Base-by-base conservation (phyloP, 768 basidiomycete genomes). In the Pholiota conissans region DNA sequence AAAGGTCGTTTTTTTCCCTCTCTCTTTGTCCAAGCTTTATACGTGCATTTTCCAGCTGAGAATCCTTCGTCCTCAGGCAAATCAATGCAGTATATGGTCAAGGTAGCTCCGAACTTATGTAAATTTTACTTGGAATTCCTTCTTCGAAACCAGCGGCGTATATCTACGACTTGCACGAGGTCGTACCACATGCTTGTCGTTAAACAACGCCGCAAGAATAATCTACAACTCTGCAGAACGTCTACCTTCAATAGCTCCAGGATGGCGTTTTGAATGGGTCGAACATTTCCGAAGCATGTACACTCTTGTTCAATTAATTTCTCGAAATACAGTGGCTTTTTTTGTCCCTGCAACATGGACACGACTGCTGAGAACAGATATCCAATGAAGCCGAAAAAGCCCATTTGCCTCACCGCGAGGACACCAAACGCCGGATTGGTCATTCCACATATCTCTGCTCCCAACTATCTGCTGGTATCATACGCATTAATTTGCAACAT, bases 191-290 rank as follows among this genome's bases (percentile, higher is more conserved):
- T 74, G 82, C 78, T 70, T 69, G 81, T 73, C 79, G 86, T 86
- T 88, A 88, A 88, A 88, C 86, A 65, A 79, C 81, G 70, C 78
- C 84, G 85, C 85, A 58, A 88, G 63, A 88, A 49, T 9, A 55
- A 78, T 34, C 34, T 63, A 65, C 24, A 67, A 68, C 69, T 73
- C 71, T 73, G 83, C 84, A 86, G 85, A 86, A 78, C 79, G 78
- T 85, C 80, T 72, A 72, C 80, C 80, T 74, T 76, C 67, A 55
- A 45, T 61, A 59, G 46, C 45, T 56, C 52, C 61, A 71, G 75
- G 73, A 65, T 60, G 82, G 78, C 74, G 78, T 74, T 78, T 82
- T 81, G 83, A 79, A 75, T 64, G 66, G 67, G 74, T 69, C 61
- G 68, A 63, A 80, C 72, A 79, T 61, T 51, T 51, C 35, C 39